These are phyloP conservation scores for Setaria viridis DNA, from an alignment of 202 grass and related monocot genomes.

Conservation along the genomic window DNA sequence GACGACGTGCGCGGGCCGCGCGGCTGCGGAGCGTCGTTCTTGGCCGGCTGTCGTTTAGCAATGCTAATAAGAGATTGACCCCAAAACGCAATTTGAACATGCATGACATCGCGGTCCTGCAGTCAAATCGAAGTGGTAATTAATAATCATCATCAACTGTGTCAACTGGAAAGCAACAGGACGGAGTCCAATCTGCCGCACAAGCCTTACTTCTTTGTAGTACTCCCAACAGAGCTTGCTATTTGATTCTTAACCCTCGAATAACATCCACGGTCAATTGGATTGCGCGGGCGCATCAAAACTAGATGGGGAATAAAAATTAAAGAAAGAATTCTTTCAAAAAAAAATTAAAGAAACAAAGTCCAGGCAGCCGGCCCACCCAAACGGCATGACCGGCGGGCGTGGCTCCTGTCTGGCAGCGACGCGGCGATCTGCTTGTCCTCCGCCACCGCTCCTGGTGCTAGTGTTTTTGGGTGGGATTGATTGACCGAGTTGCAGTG, in stretches of 20 bases:
- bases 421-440: background rate
- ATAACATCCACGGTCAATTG: constrained; percentile 24
- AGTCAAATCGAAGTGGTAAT: too few relatives aligned
- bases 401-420: constrained; percentile 1
- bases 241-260: too few relatives aligned
- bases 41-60: background rate
- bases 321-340: background rate
- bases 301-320: background rate
- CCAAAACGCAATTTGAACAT: too few relatives aligned
- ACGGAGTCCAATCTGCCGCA: too few relatives aligned
- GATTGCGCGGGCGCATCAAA: background rate
- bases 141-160: too few relatives aligned
- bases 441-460: too few relatives aligned
- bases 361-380: background rate
- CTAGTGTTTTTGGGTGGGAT: constrained; percentile 34
- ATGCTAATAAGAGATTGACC: too few relatives aligned
- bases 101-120: too few relatives aligned
- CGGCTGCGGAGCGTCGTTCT: background rate
- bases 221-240: too few relatives aligned
- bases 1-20: background rate
- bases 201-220: too few relatives aligned
- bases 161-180: too few relatives aligned
- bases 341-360: too few relatives aligned
- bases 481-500: background rate
- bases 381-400: background rate